Base-by-base conservation (phyloP, 495 filamentous ascomycete genomes). In the Elasticomyces elasticus region DNA sequence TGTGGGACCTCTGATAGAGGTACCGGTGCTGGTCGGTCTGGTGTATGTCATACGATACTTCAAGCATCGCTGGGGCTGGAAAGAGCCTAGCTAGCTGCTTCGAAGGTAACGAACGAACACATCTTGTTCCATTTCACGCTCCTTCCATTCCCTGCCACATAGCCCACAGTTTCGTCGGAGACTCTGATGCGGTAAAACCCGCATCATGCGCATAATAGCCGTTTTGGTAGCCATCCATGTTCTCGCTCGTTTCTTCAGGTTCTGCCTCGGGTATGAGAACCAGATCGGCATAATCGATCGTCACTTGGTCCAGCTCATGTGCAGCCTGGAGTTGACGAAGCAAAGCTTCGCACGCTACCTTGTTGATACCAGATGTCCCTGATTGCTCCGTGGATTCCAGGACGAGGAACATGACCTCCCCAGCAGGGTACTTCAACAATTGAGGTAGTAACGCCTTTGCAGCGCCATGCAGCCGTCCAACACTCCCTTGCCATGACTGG, bases 1-100 rank as follows among this genome's bases (percentile, higher is more conserved):
- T 1, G 89, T 95, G 0, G 90, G 90, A 2, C 91, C 90, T 12
- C 66, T 97, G 62, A 86, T 96, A 56, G 90, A 95, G 65, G 90
- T 96, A 13, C 90, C 90, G 0, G 89, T 95, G 13, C 62, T 95
- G 59, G 61, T 96, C 47, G 81, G 72, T 1, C 70, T 95, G 61
- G 91, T 95, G 13, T 94, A 94, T 72, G 76, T 84, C 6, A 78
- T 87, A 15, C 82, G 75, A 63, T 80, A 68, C 66, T 63, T 83
- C 40, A 79, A 69, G 37, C 73, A 63, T 30, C 74, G 74, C 60
- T 68, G 72, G 68, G 62, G 56, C 9, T 87, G 85, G 84, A 75
- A 77, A 20, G 40, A 53, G 35, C 25, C 26, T 40, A 13, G 4
- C 35, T 40, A 40, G 42, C 22, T 15, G 17, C 2, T 4, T 26